Evolutionary conservation across 495 filamentous ascomycete species (phyloP), one percentile per base, ranked within the genome.

Genomic region (Xylaria bambusicola): DNA sequence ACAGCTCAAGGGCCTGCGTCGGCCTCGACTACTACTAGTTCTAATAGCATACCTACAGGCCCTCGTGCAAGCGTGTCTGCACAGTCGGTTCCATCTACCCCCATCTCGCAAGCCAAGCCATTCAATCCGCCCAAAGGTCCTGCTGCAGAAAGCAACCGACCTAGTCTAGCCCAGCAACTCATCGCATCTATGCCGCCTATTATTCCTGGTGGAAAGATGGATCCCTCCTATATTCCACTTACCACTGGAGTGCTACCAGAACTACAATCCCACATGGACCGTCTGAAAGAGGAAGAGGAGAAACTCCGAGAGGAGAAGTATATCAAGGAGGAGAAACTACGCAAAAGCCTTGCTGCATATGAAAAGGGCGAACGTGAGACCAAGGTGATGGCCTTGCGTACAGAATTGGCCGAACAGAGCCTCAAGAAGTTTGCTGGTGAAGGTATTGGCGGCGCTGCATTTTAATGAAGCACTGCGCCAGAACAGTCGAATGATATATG

Each of bases 41-140:
- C 73, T 3, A 68, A 62, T 33, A 66, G 31, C 26, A 78, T 79
- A 50, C 78, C 77, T 3, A 80, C 77, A 5, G 78, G 78, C 1
- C 78, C 78, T 8, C 66, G 78, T 15, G 75, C 69, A 13, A 54
- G 64, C 33, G 26, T 59, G 20, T 45, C 64, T 8, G 69, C 67
- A 24, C 63, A 67, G 27, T 65, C 65, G 0, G 57, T 65, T 23
- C 61, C 65, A n/a, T 62, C 65, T 29, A 65, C 68, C 5, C 62
- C 71, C 0, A 33, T 66, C 18, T 62, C 66, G 26, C 64, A 66
- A n/a, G 58, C 70, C 23, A 76, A 75, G 24, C 73, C 75, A 0
- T 81, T 81, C 60, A 81, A 81, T 47, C 78, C 78, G 0, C 78
- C 78, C 21, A 81, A 78, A 2, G 78, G 77, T 6, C 78, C 78